Evolutionary conservation across 2,329 filamentous ascomycete genomes (phyloP).

Genomic region (Aspergillus uvarum): DNA sequence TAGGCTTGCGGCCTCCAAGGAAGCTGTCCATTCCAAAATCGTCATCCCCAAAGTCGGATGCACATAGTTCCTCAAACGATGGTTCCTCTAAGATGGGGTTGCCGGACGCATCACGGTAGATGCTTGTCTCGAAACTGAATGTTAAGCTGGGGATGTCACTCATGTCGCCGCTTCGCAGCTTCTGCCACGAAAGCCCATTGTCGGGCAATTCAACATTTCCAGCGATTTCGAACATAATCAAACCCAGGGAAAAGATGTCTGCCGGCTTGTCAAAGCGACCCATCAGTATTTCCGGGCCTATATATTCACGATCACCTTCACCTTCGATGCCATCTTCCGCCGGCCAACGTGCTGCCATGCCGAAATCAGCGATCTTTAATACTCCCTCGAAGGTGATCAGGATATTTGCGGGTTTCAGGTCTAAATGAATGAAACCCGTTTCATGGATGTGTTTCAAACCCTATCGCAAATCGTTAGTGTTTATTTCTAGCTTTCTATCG

Average conservation of each 20-base stretch:
- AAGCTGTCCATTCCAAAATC: conserved; percentile 42
- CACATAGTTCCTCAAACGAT: conserved; percentile 46
- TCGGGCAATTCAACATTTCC: conserved; percentile 92
- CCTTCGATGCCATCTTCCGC: conserved; percentile 75
- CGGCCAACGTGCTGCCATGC: conserved; percentile 74
- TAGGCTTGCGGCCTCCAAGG: conserved; percentile 28
- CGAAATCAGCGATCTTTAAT: conserved; percentile 67
- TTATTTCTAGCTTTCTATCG: not conserved
- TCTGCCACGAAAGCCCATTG: conserved; percentile 88
- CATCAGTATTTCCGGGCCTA: conserved; percentile 86
- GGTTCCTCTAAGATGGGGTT: conserved; percentile 57
- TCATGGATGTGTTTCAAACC: conserved; percentile 89
- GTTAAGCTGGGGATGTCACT: conserved; percentile 86
- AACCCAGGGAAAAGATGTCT: conserved; percentile 89
- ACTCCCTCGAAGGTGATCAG: conserved; percentile 66
- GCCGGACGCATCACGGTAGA: conserved; percentile 72
- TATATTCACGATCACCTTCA: conserved; percentile 94
- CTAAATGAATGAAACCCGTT: conserved; percentile 72
- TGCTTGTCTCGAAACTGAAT: conserved; percentile 68
- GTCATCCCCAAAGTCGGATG: conserved; percentile 47
- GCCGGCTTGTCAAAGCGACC: conserved; percentile 86
- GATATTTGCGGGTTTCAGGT: conserved; percentile 66
- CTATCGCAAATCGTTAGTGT: conserved; percentile 46
- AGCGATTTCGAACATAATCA: conserved; percentile 92
- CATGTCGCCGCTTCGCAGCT: conserved; percentile 83